Base-by-base conservation (phyloP, 1,284 basidiomycete genomes). In the Anthracocystis setariae region DNA sequence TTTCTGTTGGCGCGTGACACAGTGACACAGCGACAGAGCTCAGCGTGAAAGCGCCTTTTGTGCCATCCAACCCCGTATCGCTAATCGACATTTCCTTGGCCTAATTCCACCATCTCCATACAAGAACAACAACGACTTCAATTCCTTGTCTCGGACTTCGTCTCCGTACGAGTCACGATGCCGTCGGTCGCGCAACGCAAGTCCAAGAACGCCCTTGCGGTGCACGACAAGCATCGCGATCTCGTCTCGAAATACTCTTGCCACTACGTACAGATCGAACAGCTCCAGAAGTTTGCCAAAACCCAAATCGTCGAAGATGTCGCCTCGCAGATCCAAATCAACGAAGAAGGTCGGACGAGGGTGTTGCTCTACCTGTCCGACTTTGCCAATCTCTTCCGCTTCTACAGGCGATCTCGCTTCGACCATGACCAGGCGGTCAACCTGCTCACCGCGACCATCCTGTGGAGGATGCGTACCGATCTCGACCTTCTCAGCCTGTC, bases 401-500 rank as follows among this genome's bases (percentile, higher is more conserved):
- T 78, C 63, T 72, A 64, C 18, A 43, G 75, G 10, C 55, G 79
- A 3, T 44, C 74, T 23, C 49, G 74, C 18, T 82, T 69, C 50
- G 52, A 74, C 35, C 42, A 43, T 5, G 45, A 70, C 13, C 50
- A 64, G 25, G 73, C 79, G 0, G 55, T 78, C 3, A 20, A 38
- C 12, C 42, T 78, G 24, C 65, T 82, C 12, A 60, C 53, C 15
- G 52, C 61, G 5, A 68, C 72, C 4, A 32, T 80, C 24, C 46
- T 60, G 3, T 82, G 80, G 80, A 57, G 80, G 10, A 68, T 82
- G 39, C 45, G 68, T n/a, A 74, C 76, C 17, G 73, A 77, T 25
- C 37, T 82, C 23, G 76, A 80, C 46, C 42, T 73, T 7, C 35
- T 80, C 20, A 64, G 63, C 3, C 40, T 77, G 25, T 55, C 59